Conservation (phyloP, 257 asterid species). For the Coffea canephora region DNA sequence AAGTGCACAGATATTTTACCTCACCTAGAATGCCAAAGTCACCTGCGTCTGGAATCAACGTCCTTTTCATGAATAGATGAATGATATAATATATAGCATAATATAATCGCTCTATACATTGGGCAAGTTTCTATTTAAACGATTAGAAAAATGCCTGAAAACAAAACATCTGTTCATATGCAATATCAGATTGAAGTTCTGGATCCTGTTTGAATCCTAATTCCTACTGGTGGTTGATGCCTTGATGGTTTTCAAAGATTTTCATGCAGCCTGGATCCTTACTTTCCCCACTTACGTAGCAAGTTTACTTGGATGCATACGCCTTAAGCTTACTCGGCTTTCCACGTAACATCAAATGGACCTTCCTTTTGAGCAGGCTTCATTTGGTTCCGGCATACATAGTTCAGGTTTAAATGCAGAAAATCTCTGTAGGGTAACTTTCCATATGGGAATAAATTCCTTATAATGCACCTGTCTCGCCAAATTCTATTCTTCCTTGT, state of each 20-base stretch:
- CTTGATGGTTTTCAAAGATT: not conserved
- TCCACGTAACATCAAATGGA: conserved; percentile 7
- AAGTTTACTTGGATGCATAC: not conserved
- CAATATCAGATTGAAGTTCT: no score
- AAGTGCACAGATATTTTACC: conserved; percentile 24
- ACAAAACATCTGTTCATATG: no score
- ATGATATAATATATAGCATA: not conserved
- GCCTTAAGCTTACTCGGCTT: not conserved
- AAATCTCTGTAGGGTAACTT: conserved; percentile 11
- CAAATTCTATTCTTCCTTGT: conserved; percentile 33
- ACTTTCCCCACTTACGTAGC: not conserved
- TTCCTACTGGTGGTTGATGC: no score
- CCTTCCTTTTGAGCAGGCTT: conserved; percentile 26
- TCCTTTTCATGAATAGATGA: not conserved
- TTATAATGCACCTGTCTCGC: conserved; percentile 40
- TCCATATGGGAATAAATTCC: conserved; percentile 42
- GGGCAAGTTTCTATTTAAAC: not conserved
- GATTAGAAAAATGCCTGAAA: not conserved
- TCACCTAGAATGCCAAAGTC: no score
- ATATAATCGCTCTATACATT: not conserved
- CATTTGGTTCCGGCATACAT: conserved; percentile 34
- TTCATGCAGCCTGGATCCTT: not conserved
- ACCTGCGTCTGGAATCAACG: not conserved
- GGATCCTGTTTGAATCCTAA: no score
- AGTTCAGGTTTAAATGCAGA: conserved; percentile 23